Conservation (phyloP, 192 early-diverging fungal species). For the Chytriomyces confervae region DNA sequence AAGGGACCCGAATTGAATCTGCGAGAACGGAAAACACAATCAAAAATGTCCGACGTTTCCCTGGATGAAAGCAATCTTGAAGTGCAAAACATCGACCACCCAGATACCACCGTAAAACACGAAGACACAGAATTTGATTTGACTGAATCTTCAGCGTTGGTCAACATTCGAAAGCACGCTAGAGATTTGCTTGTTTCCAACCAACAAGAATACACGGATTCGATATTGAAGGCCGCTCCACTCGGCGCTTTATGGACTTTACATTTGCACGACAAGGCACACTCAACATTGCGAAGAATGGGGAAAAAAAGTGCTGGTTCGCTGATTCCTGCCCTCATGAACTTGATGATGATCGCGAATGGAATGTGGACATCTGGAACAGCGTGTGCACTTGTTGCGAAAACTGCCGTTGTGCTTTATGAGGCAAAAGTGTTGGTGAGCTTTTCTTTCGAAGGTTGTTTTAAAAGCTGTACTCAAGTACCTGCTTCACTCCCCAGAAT, state of each 20-base stretch:
- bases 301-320: slow-evolving; percentile 11
- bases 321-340: slow-evolving; percentile 27
- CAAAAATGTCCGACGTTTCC: not conserved
- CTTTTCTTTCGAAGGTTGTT: not conserved
- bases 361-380: slow-evolving; percentile 29
- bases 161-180: not conserved
- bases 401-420: slow-evolving; percentile 19
- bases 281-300: slow-evolving; percentile 5
- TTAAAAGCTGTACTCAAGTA: not conserved
- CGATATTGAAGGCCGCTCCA: slow-evolving; percentile 19
- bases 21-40: not conserved
- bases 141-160: not conserved
- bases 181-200: not conserved
- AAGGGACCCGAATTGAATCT: not conserved
- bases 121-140: not conserved
- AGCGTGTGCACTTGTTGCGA: slow-evolving; percentile 14
- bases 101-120: not conserved
- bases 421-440: slow-evolving; percentile 33
- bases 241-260: slow-evolving; percentile 18
- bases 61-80: not conserved
- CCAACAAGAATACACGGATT: not conserved
- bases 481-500: slow-evolving; percentile 8
- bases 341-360: slow-evolving; percentile 28
- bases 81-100: not conserved
- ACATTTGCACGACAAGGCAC: slow-evolving; percentile 19